These are phyloP conservation scores for Colletotrichum sp. DNA, from an alignment of 2,329 filamentous ascomycete species.

Conservation along the genomic window DNA sequence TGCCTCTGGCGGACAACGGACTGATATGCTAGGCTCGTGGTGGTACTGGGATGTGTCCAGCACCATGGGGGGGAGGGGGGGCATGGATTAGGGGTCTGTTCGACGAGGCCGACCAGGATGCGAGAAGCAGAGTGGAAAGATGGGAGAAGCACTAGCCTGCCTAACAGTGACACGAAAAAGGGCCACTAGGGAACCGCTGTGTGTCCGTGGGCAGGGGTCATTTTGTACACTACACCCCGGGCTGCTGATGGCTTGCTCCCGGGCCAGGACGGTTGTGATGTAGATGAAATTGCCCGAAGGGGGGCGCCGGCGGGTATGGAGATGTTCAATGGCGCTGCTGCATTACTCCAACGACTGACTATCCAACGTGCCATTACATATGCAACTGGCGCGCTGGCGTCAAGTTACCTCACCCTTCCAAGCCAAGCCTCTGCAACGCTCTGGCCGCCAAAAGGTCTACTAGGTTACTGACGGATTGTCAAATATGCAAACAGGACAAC, in stretches of 20 bases:
- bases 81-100: constrained; percentile 37
- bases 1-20: constrained; percentile 19
- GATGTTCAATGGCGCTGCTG: constrained; percentile 33
- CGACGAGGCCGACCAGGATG: constrained; percentile 4
- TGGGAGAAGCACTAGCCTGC: constrained; percentile 30
- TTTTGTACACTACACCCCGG: constrained; percentile 17
- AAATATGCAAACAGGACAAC: neutral
- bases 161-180: constrained; percentile 29
- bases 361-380: constrained; percentile 32
- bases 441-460: constrained; percentile 1
- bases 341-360: constrained; percentile 21
- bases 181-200: constrained; percentile 26
- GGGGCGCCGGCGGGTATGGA: constrained; percentile 25
- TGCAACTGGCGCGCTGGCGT: constrained; percentile 20
- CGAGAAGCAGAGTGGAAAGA: constrained; percentile 32
- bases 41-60: constrained; percentile 16
- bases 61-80: neutral
- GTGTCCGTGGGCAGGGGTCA: constrained; percentile 25
- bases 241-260: constrained; percentile 24
- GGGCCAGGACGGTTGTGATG: constrained; percentile 40
- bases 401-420: constrained; percentile 4
- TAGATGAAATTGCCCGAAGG: constrained; percentile 51
- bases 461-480: neutral
- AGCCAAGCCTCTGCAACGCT: constrained; percentile 11
- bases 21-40: constrained; percentile 22